Evolutionary conservation across 2,329 filamentous ascomycete species (phyloP).

Genomic region (Phaeosphaeriaceae sp.): DNA sequence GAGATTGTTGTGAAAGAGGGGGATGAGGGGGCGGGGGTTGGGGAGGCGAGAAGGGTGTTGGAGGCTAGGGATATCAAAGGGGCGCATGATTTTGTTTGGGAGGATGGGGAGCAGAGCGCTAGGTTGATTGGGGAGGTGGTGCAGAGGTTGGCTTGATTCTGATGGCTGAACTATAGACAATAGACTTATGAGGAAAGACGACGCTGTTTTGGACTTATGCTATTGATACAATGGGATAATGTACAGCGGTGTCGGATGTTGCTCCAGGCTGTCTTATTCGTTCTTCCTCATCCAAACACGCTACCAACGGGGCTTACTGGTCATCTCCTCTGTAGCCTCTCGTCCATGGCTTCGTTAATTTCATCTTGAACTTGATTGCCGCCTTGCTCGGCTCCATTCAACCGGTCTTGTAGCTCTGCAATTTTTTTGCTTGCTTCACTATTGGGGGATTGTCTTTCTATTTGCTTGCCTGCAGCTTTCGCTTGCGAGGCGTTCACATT

Average conservation of each 20-base stretch:
- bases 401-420: constrained; percentile 37
- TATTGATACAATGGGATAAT: constrained; percentile 43
- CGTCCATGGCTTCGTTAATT: constrained; percentile 45
- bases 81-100: constrained; percentile 69
- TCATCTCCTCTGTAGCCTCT: constrained; percentile 41
- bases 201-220: constrained; percentile 26
- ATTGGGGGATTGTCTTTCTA: constrained; percentile 19
- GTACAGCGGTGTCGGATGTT: constrained; percentile 29
- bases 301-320: neutral
- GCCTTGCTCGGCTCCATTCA: constrained; percentile 31
- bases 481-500: constrained; percentile 86
- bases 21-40: constrained; percentile 30
- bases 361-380: constrained; percentile 35
- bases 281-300: neutral
- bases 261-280: too few relatives aligned
- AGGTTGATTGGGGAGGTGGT: constrained; percentile 44
- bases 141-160: constrained; percentile 17
- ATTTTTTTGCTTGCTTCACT: constrained; percentile 38
- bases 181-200: constrained; percentile 18
- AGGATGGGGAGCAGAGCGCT: constrained; percentile 64
- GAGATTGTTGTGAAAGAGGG: constrained; percentile 34
- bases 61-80: constrained; percentile 59
- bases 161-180: constrained; percentile 20
- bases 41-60: constrained; percentile 37
- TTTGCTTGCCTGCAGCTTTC: constrained; percentile 64